Evolutionary conservation across 1,284 basidiomycete genomes (phyloP), one percentile per base, ranked within the genome.

Genomic region (Trametes versicolor): DNA sequence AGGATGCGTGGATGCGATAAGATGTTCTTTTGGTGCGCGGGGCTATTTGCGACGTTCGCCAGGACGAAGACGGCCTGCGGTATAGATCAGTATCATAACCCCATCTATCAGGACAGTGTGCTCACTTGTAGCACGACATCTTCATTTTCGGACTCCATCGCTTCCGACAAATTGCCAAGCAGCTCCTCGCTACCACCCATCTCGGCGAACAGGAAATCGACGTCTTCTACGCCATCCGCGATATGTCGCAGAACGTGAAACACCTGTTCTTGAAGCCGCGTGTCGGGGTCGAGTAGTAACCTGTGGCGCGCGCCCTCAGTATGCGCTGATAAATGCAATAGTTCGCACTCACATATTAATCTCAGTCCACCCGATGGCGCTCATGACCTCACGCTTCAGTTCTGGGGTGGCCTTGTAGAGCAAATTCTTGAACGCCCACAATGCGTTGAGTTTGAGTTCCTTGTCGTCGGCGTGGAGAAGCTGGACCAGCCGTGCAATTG

Each of bases 381-480:
- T 75, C 85, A 94, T 91, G 12, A 94, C 84, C 53, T 82, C 78
- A 37, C 77, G 78, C 76, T 94, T 95, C 50, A 86, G 84, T 49
- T 83, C 80, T 23, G 82, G 77, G 2, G 77, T 78, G 29, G 88
- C 87, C 72, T 90, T 90, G 74, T 85, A 85, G 6, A 93, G 73
- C 21, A 94, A 72, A 73, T 96, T 96, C 77, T 94, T 95, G 54
- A 95, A 78, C 0, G 90, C 89, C 94, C 94, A 96, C 13, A 96
- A 74, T 0, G 91, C 87, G 67, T 89, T 93, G 48, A 90, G 74
- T 13, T 86, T 80, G 10, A 96, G 79, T 0, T 83, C 81, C 15
- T 84, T 79, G 67, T 93, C 87, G 0, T 81, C 80, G 2, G 80
- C 81, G 23, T 78, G 72, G 1, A 88, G 78, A 3, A 95, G 78